These are phyloP conservation scores for Trametes cinnabarina DNA, from an alignment of 768 basidiomycete species.

Conservation along the genomic window DNA sequence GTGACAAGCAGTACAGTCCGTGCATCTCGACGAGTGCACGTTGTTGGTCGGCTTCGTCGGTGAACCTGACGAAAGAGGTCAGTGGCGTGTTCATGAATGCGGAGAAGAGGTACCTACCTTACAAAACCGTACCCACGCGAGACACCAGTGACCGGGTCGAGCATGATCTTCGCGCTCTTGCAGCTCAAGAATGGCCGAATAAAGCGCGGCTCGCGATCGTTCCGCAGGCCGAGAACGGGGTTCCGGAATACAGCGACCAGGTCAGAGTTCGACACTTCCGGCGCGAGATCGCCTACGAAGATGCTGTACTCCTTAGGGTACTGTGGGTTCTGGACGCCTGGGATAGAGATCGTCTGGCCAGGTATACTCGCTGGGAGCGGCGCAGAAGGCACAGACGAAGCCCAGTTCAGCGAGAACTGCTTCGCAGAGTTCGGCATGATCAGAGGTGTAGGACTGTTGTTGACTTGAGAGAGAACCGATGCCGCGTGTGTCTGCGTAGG, in stretches of 20 bases:
- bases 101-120: conserved; percentile 45
- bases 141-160: conserved; percentile 85
- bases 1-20: conserved; percentile 83
- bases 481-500: conserved; percentile 67
- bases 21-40: conserved; percentile 91
- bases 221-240: conserved; percentile 79
- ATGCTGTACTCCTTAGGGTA: conserved; percentile 88
- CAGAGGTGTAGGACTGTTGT: conserved; percentile 41
- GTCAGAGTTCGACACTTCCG: conserved; percentile 93
- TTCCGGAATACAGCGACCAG: conserved; percentile 92
- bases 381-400: conserved; percentile 42
- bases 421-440: conserved; percentile 86
- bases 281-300: conserved; percentile 91
- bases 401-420: conserved; percentile 83
- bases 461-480: conserved; percentile 68
- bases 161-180: conserved; percentile 95
- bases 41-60: conserved; percentile 84
- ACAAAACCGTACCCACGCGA: conserved; percentile 94
- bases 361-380: conserved; percentile 34
- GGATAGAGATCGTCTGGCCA: conserved; percentile 33
- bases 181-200: conserved; percentile 88
- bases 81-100: conserved; percentile 17
- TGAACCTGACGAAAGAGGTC: conserved; percentile 55
- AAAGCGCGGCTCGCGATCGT: conserved; percentile 85
- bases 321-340: conserved; percentile 45